Evolutionary conservation across 331 rosid genomes (phyloP), one percentile per base, ranked within the genome.

Genomic region (Erythrophleum ivorense): DNA sequence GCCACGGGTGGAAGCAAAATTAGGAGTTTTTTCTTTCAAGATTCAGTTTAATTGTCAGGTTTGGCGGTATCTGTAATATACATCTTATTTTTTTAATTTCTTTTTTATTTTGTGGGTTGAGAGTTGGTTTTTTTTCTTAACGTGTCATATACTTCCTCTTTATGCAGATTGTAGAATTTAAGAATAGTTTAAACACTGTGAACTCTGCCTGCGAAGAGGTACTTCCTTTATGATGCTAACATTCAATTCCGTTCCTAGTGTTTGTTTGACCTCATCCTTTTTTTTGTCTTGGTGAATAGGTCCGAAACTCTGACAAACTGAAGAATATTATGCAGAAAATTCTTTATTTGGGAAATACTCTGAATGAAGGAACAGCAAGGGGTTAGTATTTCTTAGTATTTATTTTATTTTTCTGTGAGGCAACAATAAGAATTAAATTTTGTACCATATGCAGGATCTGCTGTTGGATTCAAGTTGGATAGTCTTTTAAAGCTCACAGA

Each of bases 341-440:
- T 86, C 97, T 95, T 53, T 92, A 81, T 78, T 84, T 95, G 87
- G 99, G 99, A 40, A 95, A 95, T 77, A 92, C 97, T 64, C 82
- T 95, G 87, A 95, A 95, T 85, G 94, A 95, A 89, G 99, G 99
- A 84, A 95, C 98, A 72, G 98, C 98, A 43, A 93, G 99, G 89
- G 99, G 99, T 91, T 88, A 80, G 92, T 69, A 13, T 46, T 79
- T 76, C 50, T 18, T 9, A 16, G 13, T 7, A 7, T 64, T 16
- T 9, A n/a, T 41, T 46, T 59, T 74, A 15, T 78, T 63, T 63
- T 33, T n/a, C 68, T 6, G 6, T 5, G 19, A 1, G 68, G 31
- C 41, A 62, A 62, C 68, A 33, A 33, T 12, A 33, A 31, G 68
- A 62, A 60, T 31, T n/a, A 85, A 71, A 76, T 85, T 58, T 70